phyloP scores from a whole-genome alignment of 768 basidiomycete species.

The Trametes elegans region DNA sequence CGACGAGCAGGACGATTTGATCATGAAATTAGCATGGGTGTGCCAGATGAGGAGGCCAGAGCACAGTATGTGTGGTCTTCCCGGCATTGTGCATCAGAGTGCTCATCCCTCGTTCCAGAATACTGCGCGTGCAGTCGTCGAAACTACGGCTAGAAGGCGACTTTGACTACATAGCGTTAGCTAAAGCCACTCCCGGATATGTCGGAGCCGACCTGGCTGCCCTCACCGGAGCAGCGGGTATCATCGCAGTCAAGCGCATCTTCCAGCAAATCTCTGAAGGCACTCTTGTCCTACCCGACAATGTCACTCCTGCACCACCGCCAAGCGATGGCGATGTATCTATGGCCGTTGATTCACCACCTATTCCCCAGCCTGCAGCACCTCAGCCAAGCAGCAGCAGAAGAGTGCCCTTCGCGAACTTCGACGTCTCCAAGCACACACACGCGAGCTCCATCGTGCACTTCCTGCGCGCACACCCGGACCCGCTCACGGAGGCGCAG shows the following conservation, averaged over 20 bases:
- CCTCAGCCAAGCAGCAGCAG: slow-evolving; percentile 15
- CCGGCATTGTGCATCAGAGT: background rate
- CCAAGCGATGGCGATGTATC: slow-evolving; percentile 25
- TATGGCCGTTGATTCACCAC: slow-evolving; percentile 39
- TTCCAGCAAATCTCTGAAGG: slow-evolving; percentile 71
- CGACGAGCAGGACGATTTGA: slow-evolving; percentile 94
- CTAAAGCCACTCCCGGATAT: slow-evolving; percentile 95
- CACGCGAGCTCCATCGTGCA: slow-evolving; percentile 75
- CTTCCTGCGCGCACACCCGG: slow-evolving; percentile 86
- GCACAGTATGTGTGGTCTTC: slow-evolving; percentile 62
- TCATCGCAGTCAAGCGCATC: slow-evolving; percentile 95
- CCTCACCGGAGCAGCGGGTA: slow-evolving; percentile 89
- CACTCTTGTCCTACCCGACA: slow-evolving; percentile 52
- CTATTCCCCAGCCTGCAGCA: slow-evolving; percentile 8
- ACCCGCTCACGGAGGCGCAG: slow-evolving; percentile 72
- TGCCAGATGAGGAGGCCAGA: slow-evolving; percentile 88
- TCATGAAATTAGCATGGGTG: slow-evolving; percentile 96
- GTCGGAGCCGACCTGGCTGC: slow-evolving; percentile 94
- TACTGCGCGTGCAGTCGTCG: slow-evolving; percentile 79
- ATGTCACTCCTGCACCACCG: slow-evolving; percentile 11
- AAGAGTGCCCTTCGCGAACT: slow-evolving; percentile 34
- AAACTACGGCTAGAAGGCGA: slow-evolving; percentile 85
- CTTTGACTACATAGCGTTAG: slow-evolving; percentile 81
- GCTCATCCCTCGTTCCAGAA: slow-evolving; percentile 45
- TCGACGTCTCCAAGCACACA: slow-evolving; percentile 35